Percentiles rank a stretch among this genome's conserved stretches.
phyloP scores from a whole-genome alignment of 495 filamentous ascomycete species.

The Geopyxis carbonaria region DNA sequence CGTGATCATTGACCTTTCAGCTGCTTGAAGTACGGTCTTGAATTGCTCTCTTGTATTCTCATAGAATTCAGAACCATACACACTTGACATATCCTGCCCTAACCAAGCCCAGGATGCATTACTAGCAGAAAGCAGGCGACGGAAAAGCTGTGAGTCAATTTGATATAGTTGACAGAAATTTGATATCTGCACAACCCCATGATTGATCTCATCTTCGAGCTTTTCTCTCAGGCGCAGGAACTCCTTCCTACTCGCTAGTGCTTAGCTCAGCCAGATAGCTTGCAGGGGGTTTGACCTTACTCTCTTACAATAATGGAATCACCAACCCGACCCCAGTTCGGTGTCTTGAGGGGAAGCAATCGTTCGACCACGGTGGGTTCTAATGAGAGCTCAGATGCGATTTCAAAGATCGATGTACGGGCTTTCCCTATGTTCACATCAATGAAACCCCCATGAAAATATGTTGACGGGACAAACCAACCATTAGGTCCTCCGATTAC shows the following conservation, averaged over 20 bases:
- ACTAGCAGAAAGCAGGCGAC: conserved; percentile 1
- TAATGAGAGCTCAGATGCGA: conserved; percentile 14
- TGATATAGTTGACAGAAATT: conserved; percentile 14
- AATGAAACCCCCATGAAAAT: conserved; percentile 10
- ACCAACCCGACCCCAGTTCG: conserved; percentile 22
- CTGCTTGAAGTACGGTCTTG: not conserved
- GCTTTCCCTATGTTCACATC: conserved; percentile 4
- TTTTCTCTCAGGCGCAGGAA: conserved; percentile 12
- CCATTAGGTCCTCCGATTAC: conserved; percentile 12
- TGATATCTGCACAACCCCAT: conserved; percentile 11
- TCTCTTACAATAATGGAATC: conserved; percentile 11
- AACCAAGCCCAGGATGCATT: conserved; percentile 5
- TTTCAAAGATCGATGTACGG: conserved; percentile 21
- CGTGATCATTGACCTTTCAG: not conserved
- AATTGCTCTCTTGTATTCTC: not conserved
- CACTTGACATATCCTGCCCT: conserved; percentile 1
- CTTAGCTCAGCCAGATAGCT: no score
- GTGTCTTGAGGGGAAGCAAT: conserved; percentile 12
- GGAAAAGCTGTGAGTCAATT: conserved; percentile 12
- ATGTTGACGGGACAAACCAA: conserved; percentile 11
- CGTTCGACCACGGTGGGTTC: conserved; percentile 15
- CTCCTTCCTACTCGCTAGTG: no score
- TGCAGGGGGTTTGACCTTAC: no score
- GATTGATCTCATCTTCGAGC: conserved; percentile 9
- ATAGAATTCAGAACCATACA: conserved; percentile 2